Conservation (phyloP, 768 basidiomycete species). For the Podaxis mareebaensis region DNA sequence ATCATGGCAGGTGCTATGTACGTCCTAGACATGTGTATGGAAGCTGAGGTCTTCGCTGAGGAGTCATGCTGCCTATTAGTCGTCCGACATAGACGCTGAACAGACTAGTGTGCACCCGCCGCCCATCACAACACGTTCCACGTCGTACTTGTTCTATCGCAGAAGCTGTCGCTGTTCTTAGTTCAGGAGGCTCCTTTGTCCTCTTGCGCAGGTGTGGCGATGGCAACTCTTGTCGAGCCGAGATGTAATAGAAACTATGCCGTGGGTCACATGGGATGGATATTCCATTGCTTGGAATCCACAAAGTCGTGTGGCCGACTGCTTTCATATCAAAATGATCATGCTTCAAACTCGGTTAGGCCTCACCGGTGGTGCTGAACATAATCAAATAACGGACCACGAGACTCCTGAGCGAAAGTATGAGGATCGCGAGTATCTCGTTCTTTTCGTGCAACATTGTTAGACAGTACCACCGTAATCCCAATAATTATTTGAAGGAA, state of each 20-base stretch:
- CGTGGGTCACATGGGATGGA: background rate
- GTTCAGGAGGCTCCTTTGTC: constrained; percentile 5
- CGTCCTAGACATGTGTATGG: background rate
- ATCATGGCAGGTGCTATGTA: background rate
- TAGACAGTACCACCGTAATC: no score
- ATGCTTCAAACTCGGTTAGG: background rate
- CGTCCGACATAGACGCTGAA: background rate
- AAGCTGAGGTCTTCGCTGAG: background rate
- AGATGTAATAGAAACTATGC: background rate
- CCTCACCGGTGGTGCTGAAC: background rate
- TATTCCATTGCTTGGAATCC: background rate
- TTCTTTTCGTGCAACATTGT: no score
- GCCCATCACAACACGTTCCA: constrained; percentile 7
- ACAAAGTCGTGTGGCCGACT: background rate
- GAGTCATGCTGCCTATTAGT: background rate
- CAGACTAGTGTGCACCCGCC: background rate
- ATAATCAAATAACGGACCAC: no score
- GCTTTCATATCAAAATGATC: background rate
- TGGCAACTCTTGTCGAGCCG: background rate
- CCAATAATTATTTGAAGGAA: no score
- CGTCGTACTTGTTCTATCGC: background rate
- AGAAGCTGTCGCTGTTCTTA: background rate
- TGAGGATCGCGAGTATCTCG: no score
- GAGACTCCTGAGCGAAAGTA: no score
- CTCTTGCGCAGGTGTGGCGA: background rate